Evolutionary conservation across 129 eudicot species (phyloP), one percentile per base, ranked within the genome.

Genomic region (Tagetes patula): DNA sequence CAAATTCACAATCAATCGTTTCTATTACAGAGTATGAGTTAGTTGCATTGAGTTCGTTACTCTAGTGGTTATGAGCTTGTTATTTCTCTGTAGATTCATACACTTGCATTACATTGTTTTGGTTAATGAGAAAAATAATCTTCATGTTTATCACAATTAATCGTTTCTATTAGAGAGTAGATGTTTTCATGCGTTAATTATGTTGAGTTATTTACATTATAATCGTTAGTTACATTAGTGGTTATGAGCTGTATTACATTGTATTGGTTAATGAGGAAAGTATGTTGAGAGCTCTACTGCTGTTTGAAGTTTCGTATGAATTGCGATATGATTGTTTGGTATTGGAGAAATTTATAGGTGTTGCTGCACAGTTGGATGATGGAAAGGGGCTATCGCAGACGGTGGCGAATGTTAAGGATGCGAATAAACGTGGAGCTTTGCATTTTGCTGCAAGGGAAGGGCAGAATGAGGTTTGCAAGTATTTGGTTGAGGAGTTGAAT

Each of bases 381-480:
- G 99, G 99, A 1, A 90, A 90, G 76, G 99, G 99, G 39, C 41
- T 90, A 65, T 67, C 87, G 6, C 84, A 83, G 13, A 90, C 99
- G 6, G 89, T 90, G 33, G 87, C 85, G 5, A 86, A 78, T 71
- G 85, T 90, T 59, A 94, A 90, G 80, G 99, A 94, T 83, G 99
- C 91, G 8, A 94, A 94, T 72, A 85, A 90, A 76, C 79, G 99
- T 74, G 96, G 97, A 58, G 96, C 97, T 69, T 74, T 94, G 53
- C 96, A 90, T 80, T 94, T 94, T 83, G 97, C 99, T 70, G 96
- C 99, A 0, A 87, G 99, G 69, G 97, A 94, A 68, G 99, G 97
- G 3, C 71, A 85, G 82, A 82, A 69, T 31, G 99, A 94, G 76
- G 85, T 94, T 8, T 94, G 99, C 97, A 87, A 88, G 87, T 94